These are phyloP conservation scores for Musa troglodytarum DNA, from an alignment of 176 grass and related monocot species.

Conservation along the genomic window DNA sequence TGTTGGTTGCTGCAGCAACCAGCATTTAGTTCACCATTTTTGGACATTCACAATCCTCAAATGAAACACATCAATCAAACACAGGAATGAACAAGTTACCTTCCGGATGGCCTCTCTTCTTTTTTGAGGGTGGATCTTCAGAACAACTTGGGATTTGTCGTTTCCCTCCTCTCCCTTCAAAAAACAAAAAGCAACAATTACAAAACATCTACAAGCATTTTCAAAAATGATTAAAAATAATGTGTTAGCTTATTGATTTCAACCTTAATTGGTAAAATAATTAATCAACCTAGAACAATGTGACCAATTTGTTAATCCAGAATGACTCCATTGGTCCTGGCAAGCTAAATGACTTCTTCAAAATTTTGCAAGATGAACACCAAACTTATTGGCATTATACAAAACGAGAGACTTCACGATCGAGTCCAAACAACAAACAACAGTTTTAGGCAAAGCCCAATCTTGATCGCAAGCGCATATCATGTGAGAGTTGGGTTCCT, in stretches of 20 bases:
- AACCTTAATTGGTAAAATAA: background rate
- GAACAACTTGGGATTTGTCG: conserved; percentile 25
- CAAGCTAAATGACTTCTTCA: no score
- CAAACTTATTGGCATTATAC: no score
- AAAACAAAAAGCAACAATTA: background rate
- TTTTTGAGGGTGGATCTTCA: conserved; percentile 30
- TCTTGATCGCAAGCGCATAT: no score
- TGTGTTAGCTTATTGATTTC: background rate
- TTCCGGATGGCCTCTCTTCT: conserved; percentile 35
- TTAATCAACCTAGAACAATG: background rate
- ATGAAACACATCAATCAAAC: background rate
- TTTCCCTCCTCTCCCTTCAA: conserved; percentile 28
- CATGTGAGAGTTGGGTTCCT: no score
- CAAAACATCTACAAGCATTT: background rate
- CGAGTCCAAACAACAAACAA: no score
- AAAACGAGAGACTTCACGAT: no score
- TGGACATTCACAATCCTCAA: background rate
- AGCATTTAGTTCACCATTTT: no score
- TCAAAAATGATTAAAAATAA: background rate
- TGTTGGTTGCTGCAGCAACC: no score
- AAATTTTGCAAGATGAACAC: no score
- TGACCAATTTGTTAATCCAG: no score
- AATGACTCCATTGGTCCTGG: no score
- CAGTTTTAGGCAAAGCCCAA: no score
- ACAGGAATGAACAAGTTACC: conserved; percentile 22